These are phyloP conservation scores for Taiozyma sp. DNA, from an alignment of 1,139 yeast species.

Conservation along the genomic window DNA sequence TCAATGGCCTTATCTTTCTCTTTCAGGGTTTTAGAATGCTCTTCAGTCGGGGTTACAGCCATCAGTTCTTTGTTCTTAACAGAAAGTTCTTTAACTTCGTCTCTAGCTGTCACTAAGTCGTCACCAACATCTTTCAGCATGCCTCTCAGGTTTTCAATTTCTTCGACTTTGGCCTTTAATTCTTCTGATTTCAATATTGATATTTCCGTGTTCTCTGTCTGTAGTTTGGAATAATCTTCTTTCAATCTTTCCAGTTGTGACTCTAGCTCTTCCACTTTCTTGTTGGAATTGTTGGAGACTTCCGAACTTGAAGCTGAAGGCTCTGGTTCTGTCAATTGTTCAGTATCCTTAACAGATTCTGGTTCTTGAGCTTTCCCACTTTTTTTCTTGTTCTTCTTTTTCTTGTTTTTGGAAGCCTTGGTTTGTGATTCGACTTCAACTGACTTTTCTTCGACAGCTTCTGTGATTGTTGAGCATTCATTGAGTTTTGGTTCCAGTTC, in stretches of 20 bases:
- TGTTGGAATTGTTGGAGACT: neutral
- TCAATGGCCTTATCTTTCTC: slow-evolving; percentile 6
- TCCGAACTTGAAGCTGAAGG: neutral
- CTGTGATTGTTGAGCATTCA: neutral
- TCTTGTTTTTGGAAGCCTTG: slow-evolving; percentile 14
- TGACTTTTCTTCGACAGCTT: neutral
- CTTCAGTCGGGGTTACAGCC: slow-evolving; percentile 2
- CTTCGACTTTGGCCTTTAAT: slow-evolving; percentile 17
- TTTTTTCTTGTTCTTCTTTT: slow-evolving; percentile 16
- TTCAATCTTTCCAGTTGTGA: neutral
- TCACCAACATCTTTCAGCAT: slow-evolving; percentile 71
- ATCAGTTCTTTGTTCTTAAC: neutral
- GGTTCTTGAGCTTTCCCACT: neutral
- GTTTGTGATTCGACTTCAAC: neutral
- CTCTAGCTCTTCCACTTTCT: neutral
- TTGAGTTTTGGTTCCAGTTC: neutral
- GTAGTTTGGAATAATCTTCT: slow-evolving; percentile 21
- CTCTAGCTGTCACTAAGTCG: slow-evolving; percentile 58
- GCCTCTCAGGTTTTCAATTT: slow-evolving; percentile 46
- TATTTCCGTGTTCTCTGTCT: slow-evolving; percentile 20
- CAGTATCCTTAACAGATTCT: slow-evolving; percentile 9
- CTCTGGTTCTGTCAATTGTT: slow-evolving; percentile 2
- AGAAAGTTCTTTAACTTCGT: slow-evolving; percentile 27
- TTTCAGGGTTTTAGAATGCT: slow-evolving; percentile 1
- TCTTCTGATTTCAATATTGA: slow-evolving; percentile 7